A percentile compares a stretch with the other conserved stretches of the same genome.
phyloP scores from a whole-genome alignment of 2,329 filamentous ascomycete genomes.

The Ascochyta viciae-villosae region DNA sequence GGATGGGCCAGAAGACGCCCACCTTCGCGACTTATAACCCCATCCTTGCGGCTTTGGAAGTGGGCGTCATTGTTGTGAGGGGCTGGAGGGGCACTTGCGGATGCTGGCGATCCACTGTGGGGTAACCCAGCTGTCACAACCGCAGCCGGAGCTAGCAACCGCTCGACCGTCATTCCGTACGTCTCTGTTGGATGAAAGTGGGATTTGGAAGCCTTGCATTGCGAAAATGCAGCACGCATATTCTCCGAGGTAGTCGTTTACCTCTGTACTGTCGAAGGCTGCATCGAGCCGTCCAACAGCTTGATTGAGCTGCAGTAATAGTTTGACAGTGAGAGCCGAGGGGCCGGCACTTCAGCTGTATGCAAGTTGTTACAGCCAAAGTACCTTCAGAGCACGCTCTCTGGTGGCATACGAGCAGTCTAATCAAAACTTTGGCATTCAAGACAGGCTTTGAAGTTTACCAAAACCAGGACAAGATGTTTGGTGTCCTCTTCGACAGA shows the following conservation, averaged over 20 bases:
- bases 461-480: no score
- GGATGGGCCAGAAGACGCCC: background rate
- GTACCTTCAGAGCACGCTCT: no score
- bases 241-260: background rate
- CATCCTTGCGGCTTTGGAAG: conserved; percentile 8
- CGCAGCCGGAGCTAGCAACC: conserved; percentile 13
- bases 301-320: background rate
- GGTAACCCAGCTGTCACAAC: conserved; percentile 17
- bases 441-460: no score
- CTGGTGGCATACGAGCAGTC: no score
- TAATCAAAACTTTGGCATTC: no score
- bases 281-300: background rate
- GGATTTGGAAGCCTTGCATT: conserved; percentile 4
- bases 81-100: conserved; percentile 21
- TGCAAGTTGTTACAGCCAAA: no score
- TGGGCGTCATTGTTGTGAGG: conserved; percentile 31
- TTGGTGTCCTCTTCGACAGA: background rate
- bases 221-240: background rate
- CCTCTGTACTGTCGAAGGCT: background rate
- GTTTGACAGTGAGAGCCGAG: background rate
- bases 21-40: conserved; percentile 14
- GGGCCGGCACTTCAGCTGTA: no score
- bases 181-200: conserved; percentile 1
- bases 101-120: conserved; percentile 27
- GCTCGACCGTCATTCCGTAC: conserved; percentile 15